Base-by-base conservation (phyloP, 139 green algal genomes). In the Chlamydomonas asymmetrica region DNA sequence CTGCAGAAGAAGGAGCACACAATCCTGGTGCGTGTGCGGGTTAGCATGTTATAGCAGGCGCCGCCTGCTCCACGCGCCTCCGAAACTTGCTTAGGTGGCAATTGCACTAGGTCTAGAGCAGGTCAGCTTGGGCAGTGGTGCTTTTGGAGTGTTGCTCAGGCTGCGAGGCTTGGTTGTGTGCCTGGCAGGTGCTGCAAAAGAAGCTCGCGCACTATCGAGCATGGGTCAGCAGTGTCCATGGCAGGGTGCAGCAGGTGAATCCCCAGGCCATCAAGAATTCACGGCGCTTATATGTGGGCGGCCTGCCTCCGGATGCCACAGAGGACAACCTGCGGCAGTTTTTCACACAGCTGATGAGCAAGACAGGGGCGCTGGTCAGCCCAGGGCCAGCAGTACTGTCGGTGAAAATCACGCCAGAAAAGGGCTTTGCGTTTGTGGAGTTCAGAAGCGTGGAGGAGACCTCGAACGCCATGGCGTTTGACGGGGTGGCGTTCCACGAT, bases 391-490 rank as follows among this genome's bases (percentile, higher is more conserved):
- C 84, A 40, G 80, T 91, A 23, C 87, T 89, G 71, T 61, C 77
- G 70, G 83, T 87, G 34, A 13, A 27, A 37, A 27, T 62, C 9
- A 43, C 78, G 4, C 86, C 82, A 56, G 87, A 92, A 18, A 91
- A 89, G 45, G 72, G 69, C 34, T 95, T 90, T 63, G 89, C 89
- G 0, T 95, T 95, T 66, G 57, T 88, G 25, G 91, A 95, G 85
- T 77, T 94, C 38, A 80, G 89, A 27, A 88, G 52, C 6, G 87
- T 95, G 40, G 92, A 96, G 80, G 92, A 96, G 76, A 82, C 92
- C 0, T 87, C 74, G 45, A 96, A 96, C 61, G 86, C 85, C 5
- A 93, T 94, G 82, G 89, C 88, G 5, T 88, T 96, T 52, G 92
- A 96, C 62, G 91, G 91, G 31, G 80, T 93, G 20, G 79, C 75